Percentiles rank a stretch among this genome's conserved stretches.
Evolutionary conservation across 1,284 basidiomycete species (phyloP).

Genomic region (Pterula multifida): DNA sequence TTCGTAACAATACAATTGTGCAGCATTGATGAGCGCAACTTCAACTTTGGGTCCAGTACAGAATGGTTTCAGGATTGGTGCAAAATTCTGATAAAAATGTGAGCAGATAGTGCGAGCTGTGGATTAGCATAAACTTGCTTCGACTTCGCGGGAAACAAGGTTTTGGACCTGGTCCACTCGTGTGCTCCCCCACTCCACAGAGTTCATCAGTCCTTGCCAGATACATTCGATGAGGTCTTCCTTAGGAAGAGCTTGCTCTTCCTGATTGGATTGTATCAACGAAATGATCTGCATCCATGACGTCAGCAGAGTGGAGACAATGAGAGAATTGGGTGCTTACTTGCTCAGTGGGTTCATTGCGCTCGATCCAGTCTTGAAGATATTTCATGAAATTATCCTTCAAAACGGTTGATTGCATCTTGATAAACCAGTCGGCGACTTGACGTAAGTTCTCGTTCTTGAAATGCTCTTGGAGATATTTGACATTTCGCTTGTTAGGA

Average conservation of each 20-base stretch:
- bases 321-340: constrained; percentile 25
- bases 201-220: constrained; percentile 83
- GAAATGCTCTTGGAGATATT: constrained; percentile 77
- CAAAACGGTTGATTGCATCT: constrained; percentile 68
- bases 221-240: constrained; percentile 79
- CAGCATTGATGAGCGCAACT: constrained; percentile 85
- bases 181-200: constrained; percentile 79
- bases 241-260: constrained; percentile 64
- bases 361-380: constrained; percentile 46
- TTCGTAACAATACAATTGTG: constrained; percentile 91
- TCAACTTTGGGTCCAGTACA: constrained; percentile 79
- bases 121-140: constrained; percentile 33
- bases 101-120: constrained; percentile 2
- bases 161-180: constrained; percentile 85
- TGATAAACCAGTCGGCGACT: constrained; percentile 86
- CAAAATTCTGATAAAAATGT: constrained; percentile 50
- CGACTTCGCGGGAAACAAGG: constrained; percentile 74
- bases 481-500: constrained; percentile 61
- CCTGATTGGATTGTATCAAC: constrained; percentile 58
- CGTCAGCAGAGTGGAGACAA: constrained; percentile 2
- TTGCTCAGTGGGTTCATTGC: constrained; percentile 50
- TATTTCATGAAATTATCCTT: constrained; percentile 57
- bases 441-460: constrained; percentile 64
- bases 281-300: constrained; percentile 48
- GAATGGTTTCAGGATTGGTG: constrained; percentile 82